phyloP scores from a whole-genome alignment of 495 filamentous ascomycete species.

The Annulohypoxylon moriforme region DNA sequence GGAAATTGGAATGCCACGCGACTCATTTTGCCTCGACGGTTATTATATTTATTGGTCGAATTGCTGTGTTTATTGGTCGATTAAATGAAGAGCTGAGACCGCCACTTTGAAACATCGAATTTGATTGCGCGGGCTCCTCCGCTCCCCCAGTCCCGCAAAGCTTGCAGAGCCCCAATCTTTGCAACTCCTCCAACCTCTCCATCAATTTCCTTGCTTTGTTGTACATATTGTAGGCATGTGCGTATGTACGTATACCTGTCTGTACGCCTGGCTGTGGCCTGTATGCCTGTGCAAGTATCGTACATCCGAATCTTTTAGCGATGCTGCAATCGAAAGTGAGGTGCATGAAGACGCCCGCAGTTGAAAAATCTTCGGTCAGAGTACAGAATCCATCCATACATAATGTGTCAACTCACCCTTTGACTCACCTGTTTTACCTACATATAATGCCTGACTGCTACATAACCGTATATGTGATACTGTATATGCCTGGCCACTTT shows the following conservation, averaged over 20 bases:
- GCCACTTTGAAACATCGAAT: constrained; percentile 9
- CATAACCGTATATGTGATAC: no score
- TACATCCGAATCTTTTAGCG: constrained; percentile 3
- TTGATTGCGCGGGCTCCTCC: constrained; percentile 13
- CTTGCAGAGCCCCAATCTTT: constrained; percentile 19
- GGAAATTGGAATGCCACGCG: constrained; percentile 29
- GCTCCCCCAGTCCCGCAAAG: no score
- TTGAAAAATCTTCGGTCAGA: constrained; percentile 14
- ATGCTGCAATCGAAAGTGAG: constrained; percentile 15
- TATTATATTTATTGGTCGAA: constrained; percentile 11
- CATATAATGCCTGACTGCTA: not conserved
- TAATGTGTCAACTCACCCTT: not conserved
- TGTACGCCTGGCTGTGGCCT: not conserved
- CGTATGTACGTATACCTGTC: not conserved
- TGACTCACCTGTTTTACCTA: not conserved
- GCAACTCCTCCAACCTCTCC: not conserved
- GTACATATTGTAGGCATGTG: constrained; percentile 2
- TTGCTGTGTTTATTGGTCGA: not conserved
- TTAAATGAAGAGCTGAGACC: constrained; percentile 31
- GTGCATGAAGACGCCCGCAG: constrained; percentile 19
- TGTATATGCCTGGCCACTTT: constrained; percentile 23
- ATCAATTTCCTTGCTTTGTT: constrained; percentile 13
- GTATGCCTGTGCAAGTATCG: not conserved
- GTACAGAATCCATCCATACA: not conserved
- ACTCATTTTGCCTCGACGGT: not conserved